Conservation (phyloP, 352 stramenopile genomes). For the Thraustotheca clavata region DNA sequence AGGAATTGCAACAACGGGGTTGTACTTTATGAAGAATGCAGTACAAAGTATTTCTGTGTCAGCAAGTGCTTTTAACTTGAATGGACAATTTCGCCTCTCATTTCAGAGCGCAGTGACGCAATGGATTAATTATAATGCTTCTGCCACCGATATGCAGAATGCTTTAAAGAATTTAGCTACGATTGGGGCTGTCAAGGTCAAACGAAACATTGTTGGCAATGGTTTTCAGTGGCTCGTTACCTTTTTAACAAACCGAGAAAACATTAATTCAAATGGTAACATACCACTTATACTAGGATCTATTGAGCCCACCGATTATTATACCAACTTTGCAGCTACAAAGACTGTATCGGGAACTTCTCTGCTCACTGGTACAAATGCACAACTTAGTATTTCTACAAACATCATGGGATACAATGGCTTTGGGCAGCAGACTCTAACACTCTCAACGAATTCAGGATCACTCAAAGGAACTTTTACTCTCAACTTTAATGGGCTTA, state of each 20-base stretch:
- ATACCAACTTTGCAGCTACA: conserved; percentile 36
- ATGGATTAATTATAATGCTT: conserved; percentile 61
- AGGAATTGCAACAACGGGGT: conserved; percentile 31
- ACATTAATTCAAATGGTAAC: conserved; percentile 37
- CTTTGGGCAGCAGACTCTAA: conserved; percentile 88
- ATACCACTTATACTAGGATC: conserved; percentile 65
- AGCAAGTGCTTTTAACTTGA: conserved; percentile 69
- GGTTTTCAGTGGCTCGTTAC: conserved; percentile 77
- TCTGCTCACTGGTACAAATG: conserved; percentile 66
- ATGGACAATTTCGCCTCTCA: conserved; percentile 77
- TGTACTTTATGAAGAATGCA: conserved; percentile 79
- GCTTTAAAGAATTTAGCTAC: conserved; percentile 75
- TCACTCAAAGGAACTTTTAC: conserved; percentile 80
- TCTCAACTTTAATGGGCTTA: conserved; percentile 78
- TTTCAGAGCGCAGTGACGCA: conserved; percentile 62
- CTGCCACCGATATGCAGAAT: conserved; percentile 63
- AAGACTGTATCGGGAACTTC: conserved; percentile 32
- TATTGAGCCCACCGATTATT: conserved; percentile 48
- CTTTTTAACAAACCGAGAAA: conserved; percentile 53
- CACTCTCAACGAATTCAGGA: conserved; percentile 48
- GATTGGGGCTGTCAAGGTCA: conserved; percentile 72
- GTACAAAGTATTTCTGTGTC: conserved; percentile 86
- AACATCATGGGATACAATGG: conserved; percentile 85
- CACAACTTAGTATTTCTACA: conserved; percentile 59
- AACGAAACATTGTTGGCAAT: conserved; percentile 56